Base-by-base conservation (phyloP, 352 stramenopile genomes). In the Globisporangium megalacanthum region DNA sequence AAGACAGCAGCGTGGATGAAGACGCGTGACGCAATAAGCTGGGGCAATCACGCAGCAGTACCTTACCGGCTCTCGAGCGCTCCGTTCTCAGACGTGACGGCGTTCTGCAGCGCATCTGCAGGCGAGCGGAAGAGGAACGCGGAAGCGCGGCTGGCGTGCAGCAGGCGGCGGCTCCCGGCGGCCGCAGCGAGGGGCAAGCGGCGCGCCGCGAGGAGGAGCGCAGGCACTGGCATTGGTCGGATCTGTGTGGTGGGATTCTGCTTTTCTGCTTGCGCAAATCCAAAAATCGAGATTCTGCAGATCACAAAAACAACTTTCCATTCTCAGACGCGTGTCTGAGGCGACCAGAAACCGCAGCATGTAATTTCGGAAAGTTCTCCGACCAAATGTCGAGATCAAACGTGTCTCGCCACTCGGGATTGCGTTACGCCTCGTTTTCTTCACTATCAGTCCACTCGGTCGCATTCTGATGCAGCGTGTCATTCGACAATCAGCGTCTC, bases 21-120 rank as follows among this genome's bases (percentile, higher is more conserved):
- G 25, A 29, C 25, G 25, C 25, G 25, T 29, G 25, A 29, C 25
- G 25, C 25, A 39, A 25, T 36, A 62, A 35, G 25, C 58, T 54
- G 14, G 42, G 14, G 36, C 56, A 31, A 25, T 39, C 37, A 36
- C 2, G 49, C 6, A 54, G 10, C 36, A 35, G 17, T 39, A 57
- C 15, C 69, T 19, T 72, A 90, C 77, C 77, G 61, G 61, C 77
- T 89, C 55, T 88, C 72, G 25, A 84, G 54, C 0, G 71, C 68
- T 49, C 75, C 77, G 41, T 78, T 66, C 31, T 79, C 68, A 17
- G 67, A 72, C 10, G 58, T 65, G 39, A 86, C 51, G 17, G 80
- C 62, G 10, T 72, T 70, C 49, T 69, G 57, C 14, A 54, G 65
- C 29, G 85, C 74, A 54, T 91, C 75, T 31, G 73, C 65, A 5